These are phyloP conservation scores for Combretum micranthum DNA, from an alignment of 345 rosid genomes.

Conservation along the genomic window DNA sequence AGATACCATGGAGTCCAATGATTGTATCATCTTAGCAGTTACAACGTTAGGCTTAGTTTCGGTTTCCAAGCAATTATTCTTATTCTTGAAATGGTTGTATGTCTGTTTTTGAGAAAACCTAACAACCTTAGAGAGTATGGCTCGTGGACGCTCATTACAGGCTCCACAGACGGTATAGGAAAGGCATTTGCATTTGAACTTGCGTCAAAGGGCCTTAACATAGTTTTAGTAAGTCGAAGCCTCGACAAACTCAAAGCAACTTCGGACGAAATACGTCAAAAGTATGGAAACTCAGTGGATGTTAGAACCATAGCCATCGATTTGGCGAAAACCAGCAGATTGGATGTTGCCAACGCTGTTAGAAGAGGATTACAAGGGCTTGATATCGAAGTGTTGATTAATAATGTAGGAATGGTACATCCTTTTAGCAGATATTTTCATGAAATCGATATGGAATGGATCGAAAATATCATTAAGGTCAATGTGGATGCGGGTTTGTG, in stretches of 20 bases:
- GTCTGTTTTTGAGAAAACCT: conserved; percentile 22
- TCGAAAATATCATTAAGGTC: conserved; percentile 25
- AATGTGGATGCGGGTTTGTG: conserved; percentile 28
- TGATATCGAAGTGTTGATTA: conserved; percentile 31
- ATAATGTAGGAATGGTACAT: conserved; percentile 30
- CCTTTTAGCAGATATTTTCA: conserved; percentile 32
- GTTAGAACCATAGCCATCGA: conserved; percentile 28
- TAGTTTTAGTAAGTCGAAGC: conserved; percentile 27
- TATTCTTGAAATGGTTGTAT: conserved; percentile 19
- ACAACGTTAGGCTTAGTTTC: conserved; percentile 10
- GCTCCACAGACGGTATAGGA: conserved; percentile 37
- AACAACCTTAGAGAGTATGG: conserved; percentile 33
- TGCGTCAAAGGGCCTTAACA: conserved; percentile 26
- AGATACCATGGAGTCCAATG: too few species aligned
- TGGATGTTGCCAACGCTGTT: conserved; percentile 26
- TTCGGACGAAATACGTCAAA: conserved; percentile 14
- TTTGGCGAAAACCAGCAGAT: conserved; percentile 8
- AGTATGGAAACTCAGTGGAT: conserved; percentile 9
- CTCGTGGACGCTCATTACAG: conserved; percentile 32
- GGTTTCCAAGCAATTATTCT: conserved; percentile 10
- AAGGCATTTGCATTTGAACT: conserved; percentile 27
- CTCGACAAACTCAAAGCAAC: conserved; percentile 22
- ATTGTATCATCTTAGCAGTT: too few species aligned
- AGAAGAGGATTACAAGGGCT: conserved; percentile 15
- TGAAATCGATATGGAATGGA: conserved; percentile 28